phyloP scores from a whole-genome alignment of 116 monocot species.

The Cymodocea nodosa region DNA sequence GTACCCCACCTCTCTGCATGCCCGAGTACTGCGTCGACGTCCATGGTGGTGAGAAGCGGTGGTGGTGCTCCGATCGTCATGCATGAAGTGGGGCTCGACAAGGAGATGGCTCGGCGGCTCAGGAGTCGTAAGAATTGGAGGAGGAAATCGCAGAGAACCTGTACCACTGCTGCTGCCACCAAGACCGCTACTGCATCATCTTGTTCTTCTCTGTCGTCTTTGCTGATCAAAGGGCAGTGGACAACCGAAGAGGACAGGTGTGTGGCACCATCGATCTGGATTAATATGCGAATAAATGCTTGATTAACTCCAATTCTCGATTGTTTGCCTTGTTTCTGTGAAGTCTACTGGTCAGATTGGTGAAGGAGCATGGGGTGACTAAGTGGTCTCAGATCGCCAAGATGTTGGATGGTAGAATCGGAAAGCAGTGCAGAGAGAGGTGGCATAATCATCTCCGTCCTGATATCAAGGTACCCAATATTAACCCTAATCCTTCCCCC shows the following conservation, averaged over 20 bases:
- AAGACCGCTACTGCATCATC: background rate
- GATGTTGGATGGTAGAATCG: constrained; percentile 52
- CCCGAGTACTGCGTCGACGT: background rate
- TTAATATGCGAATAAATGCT: background rate
- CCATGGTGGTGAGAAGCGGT: background rate
- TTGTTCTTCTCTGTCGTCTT: background rate
- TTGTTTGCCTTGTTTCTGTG: background rate
- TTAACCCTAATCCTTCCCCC: background rate
- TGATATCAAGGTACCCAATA: constrained; percentile 38
- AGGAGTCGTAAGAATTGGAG: too few species aligned
- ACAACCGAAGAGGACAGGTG: constrained; percentile 66
- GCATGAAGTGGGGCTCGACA: too few species aligned
- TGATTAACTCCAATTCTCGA: background rate
- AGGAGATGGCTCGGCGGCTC: too few species aligned
- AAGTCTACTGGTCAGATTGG: constrained; percentile 43
- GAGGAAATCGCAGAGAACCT: background rate
- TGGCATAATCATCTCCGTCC: constrained; percentile 83
- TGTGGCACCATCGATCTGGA: background rate
- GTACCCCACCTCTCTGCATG: background rate
- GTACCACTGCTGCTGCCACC: background rate
- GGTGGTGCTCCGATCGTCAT: background rate
- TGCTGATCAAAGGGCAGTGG: constrained; percentile 54
- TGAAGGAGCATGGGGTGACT: constrained; percentile 47
- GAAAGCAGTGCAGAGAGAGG: constrained; percentile 87
- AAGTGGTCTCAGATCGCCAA: constrained; percentile 76